phyloP scores from a whole-genome alignment of 2,329 filamentous ascomycete genomes.

The Hymenoscyphus albidus region DNA sequence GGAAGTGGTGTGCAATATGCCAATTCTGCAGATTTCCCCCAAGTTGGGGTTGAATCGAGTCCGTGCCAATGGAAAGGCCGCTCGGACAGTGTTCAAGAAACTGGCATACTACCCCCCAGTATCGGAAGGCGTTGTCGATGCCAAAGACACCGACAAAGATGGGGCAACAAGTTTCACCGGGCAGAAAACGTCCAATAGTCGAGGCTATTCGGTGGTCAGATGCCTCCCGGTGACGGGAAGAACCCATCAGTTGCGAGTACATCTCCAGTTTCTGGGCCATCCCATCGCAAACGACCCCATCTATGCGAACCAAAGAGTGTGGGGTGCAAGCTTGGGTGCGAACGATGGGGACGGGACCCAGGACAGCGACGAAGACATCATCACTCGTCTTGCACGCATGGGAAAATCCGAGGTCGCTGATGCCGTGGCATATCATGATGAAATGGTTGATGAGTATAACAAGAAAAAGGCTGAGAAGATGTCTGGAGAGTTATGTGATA shows the following conservation, averaged over 20 bases:
- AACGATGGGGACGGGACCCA: constrained; percentile 61
- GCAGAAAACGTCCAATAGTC: constrained; percentile 38
- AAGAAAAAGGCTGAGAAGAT: constrained; percentile 90
- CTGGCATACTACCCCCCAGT: constrained; percentile 17
- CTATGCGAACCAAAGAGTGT: constrained; percentile 91
- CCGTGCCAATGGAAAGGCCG: constrained; percentile 86
- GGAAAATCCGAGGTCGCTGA: constrained; percentile 91
- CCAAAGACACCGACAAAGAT: constrained; percentile 10
- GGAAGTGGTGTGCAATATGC: constrained; percentile 87
- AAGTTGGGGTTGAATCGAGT: constrained; percentile 93
- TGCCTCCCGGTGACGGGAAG: constrained; percentile 90
- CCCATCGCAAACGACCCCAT: constrained; percentile 98
- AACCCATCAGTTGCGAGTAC: constrained; percentile 92
- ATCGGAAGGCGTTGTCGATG: constrained; percentile 38
- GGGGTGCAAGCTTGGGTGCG: constrained; percentile 73
- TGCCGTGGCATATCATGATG: constrained; percentile 88
- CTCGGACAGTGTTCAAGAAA: constrained; percentile 80
- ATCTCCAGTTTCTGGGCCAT: constrained; percentile 89
- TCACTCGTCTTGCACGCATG: constrained; percentile 80
- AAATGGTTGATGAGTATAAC: constrained; percentile 87
- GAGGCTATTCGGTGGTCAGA: constrained; percentile 90
- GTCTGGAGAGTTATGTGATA: constrained; percentile 75
- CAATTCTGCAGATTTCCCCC: constrained; percentile 88
- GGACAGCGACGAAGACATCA: constrained; percentile 84
- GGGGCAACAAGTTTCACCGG: constrained; percentile 36